Conservation (phyloP, 306 rosid species). For the Gynostemma pentaphyllum region DNA sequence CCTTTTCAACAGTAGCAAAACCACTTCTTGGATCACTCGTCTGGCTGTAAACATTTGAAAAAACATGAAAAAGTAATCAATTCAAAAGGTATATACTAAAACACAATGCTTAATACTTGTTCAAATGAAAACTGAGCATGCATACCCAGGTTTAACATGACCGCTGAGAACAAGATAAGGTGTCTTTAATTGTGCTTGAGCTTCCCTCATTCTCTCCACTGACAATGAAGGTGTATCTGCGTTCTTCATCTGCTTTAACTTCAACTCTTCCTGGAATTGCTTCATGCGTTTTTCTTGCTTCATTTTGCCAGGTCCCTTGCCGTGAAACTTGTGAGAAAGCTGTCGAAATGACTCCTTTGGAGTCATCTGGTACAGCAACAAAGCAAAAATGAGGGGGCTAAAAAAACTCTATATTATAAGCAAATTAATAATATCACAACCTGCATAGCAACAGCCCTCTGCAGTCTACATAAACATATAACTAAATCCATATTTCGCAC, state of each 20-base stretch:
- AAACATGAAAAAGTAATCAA: neutral
- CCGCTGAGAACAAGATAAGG: conserved; percentile 96
- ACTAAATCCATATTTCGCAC: neutral
- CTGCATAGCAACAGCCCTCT: neutral
- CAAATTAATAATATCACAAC: neutral
- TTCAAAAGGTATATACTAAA: neutral
- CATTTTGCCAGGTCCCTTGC: conserved; percentile 95
- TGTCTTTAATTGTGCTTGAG: conserved; percentile 69
- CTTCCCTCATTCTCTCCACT: conserved; percentile 91
- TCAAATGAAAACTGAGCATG: conserved; percentile 4
- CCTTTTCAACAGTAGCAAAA: conserved; percentile 96
- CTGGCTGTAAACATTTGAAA: conserved; percentile 47
- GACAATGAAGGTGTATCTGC: conserved; percentile 80
- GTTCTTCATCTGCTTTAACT: conserved; percentile 88
- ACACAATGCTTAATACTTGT: neutral
- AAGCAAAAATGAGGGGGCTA: neutral
- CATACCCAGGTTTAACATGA: conserved; percentile 89
- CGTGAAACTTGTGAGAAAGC: conserved; percentile 81
- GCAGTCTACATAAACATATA: neutral
- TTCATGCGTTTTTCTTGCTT: conserved; percentile 92
- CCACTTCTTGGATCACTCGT: conserved; percentile 94
- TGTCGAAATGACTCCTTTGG: conserved; percentile 81
- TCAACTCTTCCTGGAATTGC: conserved; percentile 75
- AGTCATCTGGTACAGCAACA: conserved; percentile 57
- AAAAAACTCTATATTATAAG: neutral